Base-by-base conservation (phyloP, 257 asterid genomes). In the Euphrasia confusa region DNA sequence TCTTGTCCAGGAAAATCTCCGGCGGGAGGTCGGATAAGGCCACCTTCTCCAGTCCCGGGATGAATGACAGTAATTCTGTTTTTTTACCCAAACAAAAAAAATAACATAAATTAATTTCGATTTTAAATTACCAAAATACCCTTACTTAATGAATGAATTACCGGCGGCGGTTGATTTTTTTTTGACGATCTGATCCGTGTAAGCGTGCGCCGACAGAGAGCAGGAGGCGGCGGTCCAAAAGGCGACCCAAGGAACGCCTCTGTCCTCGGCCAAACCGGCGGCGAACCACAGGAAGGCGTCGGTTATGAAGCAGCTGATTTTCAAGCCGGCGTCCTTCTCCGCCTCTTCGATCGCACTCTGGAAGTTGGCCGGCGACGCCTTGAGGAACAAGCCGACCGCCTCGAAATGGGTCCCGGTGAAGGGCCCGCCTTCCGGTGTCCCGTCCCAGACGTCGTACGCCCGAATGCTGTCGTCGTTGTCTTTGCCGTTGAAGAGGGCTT, bases 281-380 rank as follows among this genome's bases (percentile, higher is more conserved):
- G 78, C 76, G 58, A 89, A 86, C 81, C 88, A 82, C 63, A 84
- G 33, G 39, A 89, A 89, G 0, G 90, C 89, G 67, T 89, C 97
- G 4, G 75, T 72, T 15, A 89, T 42, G 0, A 89, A 66, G 70
- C 94, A 84, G 21, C 72, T 58, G 1, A 87, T 52, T 21, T 65
- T 60, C 71, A 67, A 14, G 27, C 95, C 97, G 0, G 42, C 66
- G 60, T 80, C 80, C 30, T 3, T 40, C 45, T 75, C 94, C 4
- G 81, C 90, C 40, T 70, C 85, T 26, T 40, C 66, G 11, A 86
- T 60, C 0, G 32, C 82, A 63, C 55, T 67, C 69, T 78, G 76
- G 21, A 78, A 89, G 71, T 84, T 87, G 0, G 14, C 75, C 1
- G 92, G 92, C 1, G 84, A 71, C 4, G 83, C 86, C 10, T 66